Evolutionary conservation across 1,284 basidiomycete species (phyloP), one percentile per base, ranked within the genome.

Genomic region (Filobasidium uniguttulatum): DNA sequence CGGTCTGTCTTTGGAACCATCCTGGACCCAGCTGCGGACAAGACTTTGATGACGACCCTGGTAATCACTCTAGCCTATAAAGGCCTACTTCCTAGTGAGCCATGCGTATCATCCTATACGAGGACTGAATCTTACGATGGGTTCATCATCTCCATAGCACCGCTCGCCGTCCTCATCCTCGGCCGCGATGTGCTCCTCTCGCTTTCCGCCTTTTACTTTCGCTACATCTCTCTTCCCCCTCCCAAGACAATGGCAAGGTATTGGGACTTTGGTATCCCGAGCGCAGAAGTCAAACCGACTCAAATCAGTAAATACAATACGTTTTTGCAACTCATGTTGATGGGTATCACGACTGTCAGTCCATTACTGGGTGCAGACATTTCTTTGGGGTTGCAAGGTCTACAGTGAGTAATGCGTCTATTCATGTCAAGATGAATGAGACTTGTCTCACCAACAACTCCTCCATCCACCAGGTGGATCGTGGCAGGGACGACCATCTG

Each of bases 21-120:
- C 52, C 76, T 97, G 6, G 94, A 99, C 66, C 93, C 93, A 7
- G 89, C 91, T 0, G 93, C 94, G 2, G 93, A 99, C 76, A 99
- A 99, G 71, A 76, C 81, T 22, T 72, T 99, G 40, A 86, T 98
- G 82, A 94, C 93, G 1, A 96, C 91, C 1, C 75, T 98, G 64
- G 89, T 88, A 1, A 73, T 93, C 43, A 84, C 88, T 1, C 71
- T 98, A 50, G 80, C 85, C 0, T 78, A 84, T 73, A 82, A 85
- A 57, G 82, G 80, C 8, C 72, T 93, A 56, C 71, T 98, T 26
- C 90, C 93, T n/a, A 59, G 90, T 91, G 59, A 45, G 70, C 60
- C 44, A 7, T 20, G 25, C 23, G 44, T 43, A 14, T 17, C 22
- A 5, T 20, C 20, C 17, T 5, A 28, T 38, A 10, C 29, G 5